phyloP scores from a whole-genome alignment of 768 basidiomycete genomes.

The Xerocomellus intermedius region DNA sequence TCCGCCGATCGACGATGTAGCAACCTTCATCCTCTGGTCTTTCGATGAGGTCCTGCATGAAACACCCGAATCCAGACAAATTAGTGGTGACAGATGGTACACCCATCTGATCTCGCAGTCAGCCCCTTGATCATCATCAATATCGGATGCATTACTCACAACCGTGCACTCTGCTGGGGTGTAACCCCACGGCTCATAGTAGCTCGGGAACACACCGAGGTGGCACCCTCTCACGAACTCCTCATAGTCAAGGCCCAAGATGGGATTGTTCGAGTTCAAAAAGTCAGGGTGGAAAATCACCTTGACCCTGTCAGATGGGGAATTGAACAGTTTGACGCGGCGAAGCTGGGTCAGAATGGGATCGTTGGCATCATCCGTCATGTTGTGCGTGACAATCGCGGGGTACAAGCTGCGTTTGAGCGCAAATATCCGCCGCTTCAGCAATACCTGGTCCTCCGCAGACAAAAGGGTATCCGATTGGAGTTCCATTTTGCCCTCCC shows the following conservation, averaged over 20 bases:
- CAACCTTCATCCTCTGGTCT: slow-evolving; percentile 92
- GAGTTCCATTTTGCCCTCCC: slow-evolving; percentile 73
- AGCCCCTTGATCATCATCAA: slow-evolving; percentile 3
- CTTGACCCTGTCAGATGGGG: slow-evolving; percentile 87
- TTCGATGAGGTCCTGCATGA: slow-evolving; percentile 98
- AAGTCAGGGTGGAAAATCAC: slow-evolving; percentile 99
- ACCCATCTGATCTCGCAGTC: slow-evolving; percentile 68
- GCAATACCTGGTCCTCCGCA: slow-evolving; percentile 87
- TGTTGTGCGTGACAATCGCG: slow-evolving; percentile 97
- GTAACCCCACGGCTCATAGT: slow-evolving; percentile 96
- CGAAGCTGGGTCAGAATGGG: slow-evolving; percentile 95
- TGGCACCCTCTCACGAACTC: slow-evolving; percentile 99
- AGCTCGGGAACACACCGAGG: slow-evolving; percentile 96
- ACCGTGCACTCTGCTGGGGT: slow-evolving; percentile 99
- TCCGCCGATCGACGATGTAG: slow-evolving; percentile 93
- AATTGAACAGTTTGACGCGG: slow-evolving; percentile 91
- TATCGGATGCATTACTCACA: slow-evolving; percentile 42
- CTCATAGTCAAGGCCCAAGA: slow-evolving; percentile 95
- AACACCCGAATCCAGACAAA: slow-evolving; percentile 95
- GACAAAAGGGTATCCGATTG: slow-evolving; percentile 77
- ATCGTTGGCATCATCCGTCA: slow-evolving; percentile 90
- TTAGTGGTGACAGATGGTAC: slow-evolving; percentile 98
- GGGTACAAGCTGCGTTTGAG: slow-evolving; percentile 94
- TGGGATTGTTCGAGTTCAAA: slow-evolving; percentile 96
- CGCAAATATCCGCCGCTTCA: slow-evolving; percentile 96